Evolutionary conservation across 108 stramenopile genomes (phyloP).

Genomic region (Pseudonitzschia multiseries): DNA sequence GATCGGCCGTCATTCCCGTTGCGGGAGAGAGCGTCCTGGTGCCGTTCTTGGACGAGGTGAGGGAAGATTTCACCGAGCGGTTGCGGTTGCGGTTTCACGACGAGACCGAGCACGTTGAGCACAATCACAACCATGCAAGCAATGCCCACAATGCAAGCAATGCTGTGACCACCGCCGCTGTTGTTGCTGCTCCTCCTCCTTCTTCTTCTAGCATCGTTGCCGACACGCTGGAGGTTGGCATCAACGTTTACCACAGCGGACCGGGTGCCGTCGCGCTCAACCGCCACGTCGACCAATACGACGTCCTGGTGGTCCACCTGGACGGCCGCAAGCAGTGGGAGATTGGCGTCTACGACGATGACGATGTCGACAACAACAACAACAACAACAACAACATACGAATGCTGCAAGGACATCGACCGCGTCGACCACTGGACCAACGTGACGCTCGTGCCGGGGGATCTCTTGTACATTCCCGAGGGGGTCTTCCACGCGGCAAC

Average conservation of each 20-base stretch:
- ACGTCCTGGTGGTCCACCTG: slow-evolving; percentile 30
- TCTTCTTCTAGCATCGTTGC: background rate
- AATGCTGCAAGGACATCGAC: background rate
- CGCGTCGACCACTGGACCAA: slow-evolving; percentile 18
- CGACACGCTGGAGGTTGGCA: background rate
- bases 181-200: no score
- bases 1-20: slow-evolving; percentile 33
- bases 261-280: slow-evolving; percentile 35
- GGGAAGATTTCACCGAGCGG: background rate
- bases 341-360: slow-evolving; percentile 2
- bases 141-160: background rate
- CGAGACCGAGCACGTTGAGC: background rate
- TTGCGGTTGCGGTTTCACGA: no score
- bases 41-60: slow-evolving; percentile 1
- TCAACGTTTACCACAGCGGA: slow-evolving; percentile 36
- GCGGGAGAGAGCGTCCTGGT: slow-evolving; percentile 20
- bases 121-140: no score
- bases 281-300: slow-evolving; percentile 34
- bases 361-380: background rate
- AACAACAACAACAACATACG: background rate
- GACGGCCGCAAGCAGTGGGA: slow-evolving; percentile 33
- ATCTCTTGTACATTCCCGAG: slow-evolving; percentile 34
- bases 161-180: no score
- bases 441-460: slow-evolving; percentile 26
- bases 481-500: slow-evolving; percentile 37